Conservation (phyloP, 2,329 filamentous ascomycete genomes). For the Bipolaris bicolor region DNA sequence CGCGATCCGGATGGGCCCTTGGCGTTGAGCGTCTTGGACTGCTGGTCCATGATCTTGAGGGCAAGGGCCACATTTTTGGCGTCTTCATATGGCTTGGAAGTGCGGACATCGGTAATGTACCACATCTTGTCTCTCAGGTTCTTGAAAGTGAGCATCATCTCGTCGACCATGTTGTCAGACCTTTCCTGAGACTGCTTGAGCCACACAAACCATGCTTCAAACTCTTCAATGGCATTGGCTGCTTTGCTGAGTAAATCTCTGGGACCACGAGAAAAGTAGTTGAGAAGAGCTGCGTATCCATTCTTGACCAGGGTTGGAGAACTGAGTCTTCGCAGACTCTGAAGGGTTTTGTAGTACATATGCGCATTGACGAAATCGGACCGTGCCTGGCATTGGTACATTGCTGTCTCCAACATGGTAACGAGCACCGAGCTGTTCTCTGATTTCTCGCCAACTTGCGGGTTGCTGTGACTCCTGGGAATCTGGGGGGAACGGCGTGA, state of each 20-base stretch:
- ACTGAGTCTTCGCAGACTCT: conserved; percentile 70
- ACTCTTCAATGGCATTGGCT: conserved; percentile 75
- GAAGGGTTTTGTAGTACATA: conserved; percentile 82
- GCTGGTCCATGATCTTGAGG: conserved; percentile 84
- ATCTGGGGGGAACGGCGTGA: conserved; percentile 47
- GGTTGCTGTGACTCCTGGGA: conserved; percentile 51
- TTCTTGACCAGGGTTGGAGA: conserved; percentile 68
- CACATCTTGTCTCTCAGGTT: conserved; percentile 95
- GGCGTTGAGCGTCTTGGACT: conserved; percentile 50
- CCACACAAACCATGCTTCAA: conserved; percentile 82
- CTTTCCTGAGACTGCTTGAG: conserved; percentile 82
- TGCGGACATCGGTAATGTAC: conserved; percentile 93
- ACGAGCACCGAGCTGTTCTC: conserved; percentile 62
- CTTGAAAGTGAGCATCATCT: conserved; percentile 74
- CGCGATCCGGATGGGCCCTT: conserved; percentile 49
- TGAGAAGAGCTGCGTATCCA: conserved; percentile 72
- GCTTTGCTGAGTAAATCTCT: conserved; percentile 72
- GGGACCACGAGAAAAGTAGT: conserved; percentile 75
- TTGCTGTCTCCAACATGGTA: conserved; percentile 77
- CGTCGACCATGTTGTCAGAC: conserved; percentile 74
- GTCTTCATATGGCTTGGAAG: conserved; percentile 86
- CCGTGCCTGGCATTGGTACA: conserved; percentile 75
- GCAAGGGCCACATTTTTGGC: conserved; percentile 85
- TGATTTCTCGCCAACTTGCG: conserved; percentile 38
- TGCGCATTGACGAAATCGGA: conserved; percentile 85